A percentile compares a stretch with the other conserved stretches of the same genome.
phyloP scores from a whole-genome alignment of 257 asterid genomes.

The Scutellaria barbata region DNA sequence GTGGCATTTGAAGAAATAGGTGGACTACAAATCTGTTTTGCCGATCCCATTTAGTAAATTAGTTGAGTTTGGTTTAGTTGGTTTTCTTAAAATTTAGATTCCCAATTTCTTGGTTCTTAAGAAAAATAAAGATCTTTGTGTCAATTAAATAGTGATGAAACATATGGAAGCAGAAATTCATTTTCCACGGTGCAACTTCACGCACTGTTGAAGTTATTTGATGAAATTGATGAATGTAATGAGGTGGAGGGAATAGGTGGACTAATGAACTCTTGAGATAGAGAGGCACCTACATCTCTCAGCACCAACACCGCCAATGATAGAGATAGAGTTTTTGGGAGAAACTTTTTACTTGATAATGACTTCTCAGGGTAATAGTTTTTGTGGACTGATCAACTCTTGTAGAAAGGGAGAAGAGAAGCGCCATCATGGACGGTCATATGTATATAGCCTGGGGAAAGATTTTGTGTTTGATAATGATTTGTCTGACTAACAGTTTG shows the following conservation, averaged over 20 bases:
- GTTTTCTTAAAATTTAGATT: conserved; percentile 3
- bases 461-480: neutral
- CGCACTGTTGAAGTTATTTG: conserved; percentile 8
- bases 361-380: neutral
- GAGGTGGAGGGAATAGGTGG: conserved; percentile 12
- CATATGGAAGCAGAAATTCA: neutral
- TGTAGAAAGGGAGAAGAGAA: neutral
- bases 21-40: neutral
- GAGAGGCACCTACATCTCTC: neutral
- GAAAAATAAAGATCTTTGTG: conserved; percentile 7
- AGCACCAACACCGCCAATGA: conserved; percentile 6
- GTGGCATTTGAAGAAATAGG: neutral
- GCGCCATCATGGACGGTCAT: neutral
- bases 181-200: conserved; percentile 2
- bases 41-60: neutral
- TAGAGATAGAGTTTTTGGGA: neutral
- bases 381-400: neutral
- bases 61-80: neutral
- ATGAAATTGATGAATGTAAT: conserved; percentile 21
- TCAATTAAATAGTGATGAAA: conserved; percentile 17
- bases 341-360: neutral
- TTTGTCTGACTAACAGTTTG: neutral
- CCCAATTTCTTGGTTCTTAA: neutral
- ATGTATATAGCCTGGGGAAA: neutral
- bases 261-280: conserved; percentile 5